A percentile compares a stretch with the other conserved stretches of the same genome.
These are phyloP conservation scores for Juglanconis oblonga DNA, from an alignment of 2,329 filamentous ascomycete species.

Conservation along the genomic window DNA sequence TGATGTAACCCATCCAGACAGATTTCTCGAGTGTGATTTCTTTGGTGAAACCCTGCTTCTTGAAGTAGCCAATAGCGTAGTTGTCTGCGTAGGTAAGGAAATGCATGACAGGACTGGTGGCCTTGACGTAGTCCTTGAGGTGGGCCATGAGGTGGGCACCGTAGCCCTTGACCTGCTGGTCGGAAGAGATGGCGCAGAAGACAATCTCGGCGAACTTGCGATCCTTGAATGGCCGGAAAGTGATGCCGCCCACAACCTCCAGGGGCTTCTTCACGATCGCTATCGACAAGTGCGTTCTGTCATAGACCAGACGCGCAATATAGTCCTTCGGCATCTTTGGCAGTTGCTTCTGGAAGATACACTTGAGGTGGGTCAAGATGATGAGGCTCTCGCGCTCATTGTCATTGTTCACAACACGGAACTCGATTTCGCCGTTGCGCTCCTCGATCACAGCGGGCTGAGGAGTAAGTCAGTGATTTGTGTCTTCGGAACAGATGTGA, in stretches of 20 bases:
- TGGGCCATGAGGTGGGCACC: slow-evolving; percentile 98
- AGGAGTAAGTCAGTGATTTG: slow-evolving; percentile 24
- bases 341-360: slow-evolving; percentile 96
- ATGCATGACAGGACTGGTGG: slow-evolving; percentile 95
- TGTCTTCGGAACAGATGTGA: background rate
- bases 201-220: slow-evolving; percentile 97
- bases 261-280: slow-evolving; percentile 96
- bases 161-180: slow-evolving; percentile 98
- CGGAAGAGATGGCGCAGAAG: slow-evolving; percentile 95
- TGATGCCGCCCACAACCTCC: slow-evolving; percentile 95
- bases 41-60: slow-evolving; percentile 98
- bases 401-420: slow-evolving; percentile 97
- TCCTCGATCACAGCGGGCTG: slow-evolving; percentile 90
- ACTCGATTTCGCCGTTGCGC: slow-evolving; percentile 90
- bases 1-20: slow-evolving; percentile 99
- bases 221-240: slow-evolving; percentile 89
- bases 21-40: slow-evolving; percentile 89
- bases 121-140: slow-evolving; percentile 96
- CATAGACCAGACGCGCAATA: slow-evolving; percentile 94
- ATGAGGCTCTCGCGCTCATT: slow-evolving; percentile 83
- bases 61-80: slow-evolving; percentile 98
- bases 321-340: slow-evolving; percentile 99
- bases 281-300: slow-evolving; percentile 92
- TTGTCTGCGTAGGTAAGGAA: slow-evolving; percentile 99
- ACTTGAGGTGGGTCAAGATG: slow-evolving; percentile 92